Conservation (phyloP, 116 monocot species). For the Posidonia oceanica region DNA sequence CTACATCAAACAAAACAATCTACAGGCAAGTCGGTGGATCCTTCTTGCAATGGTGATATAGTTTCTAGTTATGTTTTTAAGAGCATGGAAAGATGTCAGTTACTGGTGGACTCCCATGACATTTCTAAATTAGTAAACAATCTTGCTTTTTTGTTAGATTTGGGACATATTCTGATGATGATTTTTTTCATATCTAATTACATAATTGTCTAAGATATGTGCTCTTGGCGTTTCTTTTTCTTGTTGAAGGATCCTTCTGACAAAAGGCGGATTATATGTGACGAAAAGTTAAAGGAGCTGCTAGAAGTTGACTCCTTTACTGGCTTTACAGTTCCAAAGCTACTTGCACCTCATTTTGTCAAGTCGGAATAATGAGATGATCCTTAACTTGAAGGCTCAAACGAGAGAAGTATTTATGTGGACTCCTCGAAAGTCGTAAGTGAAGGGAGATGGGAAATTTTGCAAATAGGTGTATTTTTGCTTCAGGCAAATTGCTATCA, state of each 20-base stretch:
- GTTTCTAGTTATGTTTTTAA: not conserved
- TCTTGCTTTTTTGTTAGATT: no score
- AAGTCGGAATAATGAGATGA: conserved; percentile 40
- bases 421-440: not conserved
- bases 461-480: no score
- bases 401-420: not conserved
- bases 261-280: conserved; percentile 77
- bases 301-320: conserved; percentile 69
- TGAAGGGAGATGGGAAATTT: no score
- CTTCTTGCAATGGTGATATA: not conserved
- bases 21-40: conserved; percentile 47
- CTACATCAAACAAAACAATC: conserved; percentile 81
- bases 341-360: conserved; percentile 73
- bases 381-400: conserved; percentile 1
- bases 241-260: conserved; percentile 73
- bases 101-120: no score
- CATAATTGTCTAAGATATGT: no score
- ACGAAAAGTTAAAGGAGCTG: conserved; percentile 79
- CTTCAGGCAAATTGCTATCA: no score
- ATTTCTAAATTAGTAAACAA: no score
- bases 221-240: conserved; percentile 1
- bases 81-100: no score
- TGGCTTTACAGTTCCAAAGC: conserved; percentile 69
- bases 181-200: no score
- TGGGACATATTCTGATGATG: no score